Conservation (phyloP, 192 early-diverging fungal genomes). For the Backusella mclennaniae region DNA sequence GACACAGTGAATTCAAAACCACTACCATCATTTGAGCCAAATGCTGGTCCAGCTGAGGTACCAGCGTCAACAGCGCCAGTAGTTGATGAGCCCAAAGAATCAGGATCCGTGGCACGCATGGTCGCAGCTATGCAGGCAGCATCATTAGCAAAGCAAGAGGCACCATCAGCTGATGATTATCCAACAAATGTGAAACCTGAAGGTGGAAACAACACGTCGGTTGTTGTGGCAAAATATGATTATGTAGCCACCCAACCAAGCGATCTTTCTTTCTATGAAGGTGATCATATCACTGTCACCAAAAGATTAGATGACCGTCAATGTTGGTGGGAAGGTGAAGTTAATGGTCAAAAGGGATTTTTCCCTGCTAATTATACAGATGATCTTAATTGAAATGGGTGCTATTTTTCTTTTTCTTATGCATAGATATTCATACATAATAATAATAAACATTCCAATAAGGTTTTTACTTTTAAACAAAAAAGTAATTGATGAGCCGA, state of each 20-base stretch:
- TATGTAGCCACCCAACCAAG: slow-evolving; percentile 28
- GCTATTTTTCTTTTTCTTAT: neutral
- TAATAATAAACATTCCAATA: neutral
- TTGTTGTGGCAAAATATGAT: slow-evolving; percentile 38
- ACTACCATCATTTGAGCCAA: neutral
- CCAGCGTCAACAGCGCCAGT: neutral
- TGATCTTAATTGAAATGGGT: neutral
- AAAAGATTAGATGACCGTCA: slow-evolving; percentile 24
- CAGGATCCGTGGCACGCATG: neutral
- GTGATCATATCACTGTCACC: slow-evolving; percentile 38
- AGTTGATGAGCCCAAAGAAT: neutral
- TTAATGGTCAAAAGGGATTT: slow-evolving; percentile 13
- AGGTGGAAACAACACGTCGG: neutral
- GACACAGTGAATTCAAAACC: neutral
- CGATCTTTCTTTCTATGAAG: slow-evolving; percentile 36
- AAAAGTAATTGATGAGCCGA: too few relatives aligned
- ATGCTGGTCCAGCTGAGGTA: too few relatives aligned
- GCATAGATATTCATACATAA: neutral
- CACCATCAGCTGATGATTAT: neutral
- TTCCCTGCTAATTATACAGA: slow-evolving; percentile 29
- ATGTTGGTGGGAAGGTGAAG: slow-evolving; percentile 41
- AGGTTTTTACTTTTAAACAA: too few relatives aligned
- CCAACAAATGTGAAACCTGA: neutral
- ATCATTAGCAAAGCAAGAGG: neutral
- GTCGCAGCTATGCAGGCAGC: neutral